phyloP scores from a whole-genome alignment of 306 rosid species.

The Pueraria montana region DNA sequence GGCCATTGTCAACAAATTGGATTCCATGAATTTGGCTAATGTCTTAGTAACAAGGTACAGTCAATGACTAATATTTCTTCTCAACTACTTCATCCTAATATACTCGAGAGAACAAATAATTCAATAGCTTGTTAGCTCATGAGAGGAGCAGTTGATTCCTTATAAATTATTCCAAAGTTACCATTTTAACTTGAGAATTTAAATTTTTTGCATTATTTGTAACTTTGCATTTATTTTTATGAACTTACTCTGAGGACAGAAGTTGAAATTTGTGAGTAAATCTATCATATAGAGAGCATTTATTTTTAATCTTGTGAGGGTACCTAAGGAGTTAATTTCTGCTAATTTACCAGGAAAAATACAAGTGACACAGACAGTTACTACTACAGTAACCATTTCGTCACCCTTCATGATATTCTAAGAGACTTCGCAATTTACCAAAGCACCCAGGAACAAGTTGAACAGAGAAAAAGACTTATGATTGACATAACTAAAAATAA shows the following conservation, averaged over 20 bases:
- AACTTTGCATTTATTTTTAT: not conserved
- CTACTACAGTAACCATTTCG: constrained; percentile 60
- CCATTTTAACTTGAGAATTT: constrained; percentile 1
- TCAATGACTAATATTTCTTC: not conserved
- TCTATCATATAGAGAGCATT: not conserved
- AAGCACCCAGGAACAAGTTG: constrained; percentile 43
- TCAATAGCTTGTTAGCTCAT: not conserved
- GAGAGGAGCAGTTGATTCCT: constrained; percentile 3
- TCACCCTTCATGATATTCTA: constrained; percentile 60
- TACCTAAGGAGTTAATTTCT: constrained; percentile 1
- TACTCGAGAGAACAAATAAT: not conserved
- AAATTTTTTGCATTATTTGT: not conserved
- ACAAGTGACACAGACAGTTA: constrained; percentile 48
- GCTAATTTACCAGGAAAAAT: constrained; percentile 56
- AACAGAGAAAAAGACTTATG: constrained; percentile 56
- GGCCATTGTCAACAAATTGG: constrained; percentile 43
- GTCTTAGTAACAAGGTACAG: constrained; percentile 64
- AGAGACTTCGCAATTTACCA: constrained; percentile 67
- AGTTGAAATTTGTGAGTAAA: not conserved
- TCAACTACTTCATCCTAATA: not conserved
- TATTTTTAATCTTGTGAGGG: not conserved
- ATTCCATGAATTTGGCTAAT: constrained; percentile 57
- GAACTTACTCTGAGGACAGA: not conserved
- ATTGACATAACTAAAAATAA: constrained; percentile 48
- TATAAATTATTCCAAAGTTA: not conserved